These are phyloP conservation scores for Cyclotella choctawhatcheeana DNA, from an alignment of 108 stramenopile genomes.

Conservation along the genomic window DNA sequence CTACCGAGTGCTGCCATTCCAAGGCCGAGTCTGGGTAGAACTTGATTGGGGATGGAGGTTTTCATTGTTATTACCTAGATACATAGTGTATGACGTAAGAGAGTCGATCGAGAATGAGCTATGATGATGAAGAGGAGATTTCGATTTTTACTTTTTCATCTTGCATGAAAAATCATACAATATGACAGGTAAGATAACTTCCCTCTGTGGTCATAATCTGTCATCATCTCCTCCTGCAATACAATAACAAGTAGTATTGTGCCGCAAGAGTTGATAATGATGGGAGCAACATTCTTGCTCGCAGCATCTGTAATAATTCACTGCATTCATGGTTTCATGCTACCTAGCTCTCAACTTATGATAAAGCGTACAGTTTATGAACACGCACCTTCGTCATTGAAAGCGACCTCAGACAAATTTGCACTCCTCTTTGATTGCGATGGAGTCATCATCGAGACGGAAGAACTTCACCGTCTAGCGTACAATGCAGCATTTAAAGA, in stretches of 20 bases:
- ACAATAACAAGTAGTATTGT: too few relatives aligned
- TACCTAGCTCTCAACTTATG: neutral
- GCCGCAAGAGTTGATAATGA: too few relatives aligned
- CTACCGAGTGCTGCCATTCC: slow-evolving; percentile 84
- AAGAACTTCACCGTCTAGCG: slow-evolving; percentile 89
- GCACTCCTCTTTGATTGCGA: slow-evolving; percentile 93
- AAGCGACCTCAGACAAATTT: slow-evolving; percentile 23
- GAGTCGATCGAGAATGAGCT: too few relatives aligned
- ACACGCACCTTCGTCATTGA: slow-evolving; percentile 5
- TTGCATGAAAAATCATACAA: too few relatives aligned
- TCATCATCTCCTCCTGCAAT: neutral
- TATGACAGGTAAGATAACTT: neutral
- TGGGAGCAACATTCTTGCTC: neutral
- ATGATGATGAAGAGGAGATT: neutral
- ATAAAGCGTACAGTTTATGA: neutral
- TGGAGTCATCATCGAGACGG: slow-evolving; percentile 93
- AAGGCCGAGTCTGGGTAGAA: slow-evolving; percentile 57
- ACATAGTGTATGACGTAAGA: neutral
- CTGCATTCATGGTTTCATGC: neutral
- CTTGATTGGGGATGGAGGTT: neutral
- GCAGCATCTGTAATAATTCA: neutral
- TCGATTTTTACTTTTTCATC: too few relatives aligned
- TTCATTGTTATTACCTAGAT: neutral
- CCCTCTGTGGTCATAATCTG: too few relatives aligned
- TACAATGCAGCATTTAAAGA: slow-evolving; percentile 88